A percentile compares a stretch with the other conserved stretches of the same genome.
phyloP scores from a whole-genome alignment of 2,329 filamentous ascomycete genomes.

The Stachybotrys echinatus region DNA sequence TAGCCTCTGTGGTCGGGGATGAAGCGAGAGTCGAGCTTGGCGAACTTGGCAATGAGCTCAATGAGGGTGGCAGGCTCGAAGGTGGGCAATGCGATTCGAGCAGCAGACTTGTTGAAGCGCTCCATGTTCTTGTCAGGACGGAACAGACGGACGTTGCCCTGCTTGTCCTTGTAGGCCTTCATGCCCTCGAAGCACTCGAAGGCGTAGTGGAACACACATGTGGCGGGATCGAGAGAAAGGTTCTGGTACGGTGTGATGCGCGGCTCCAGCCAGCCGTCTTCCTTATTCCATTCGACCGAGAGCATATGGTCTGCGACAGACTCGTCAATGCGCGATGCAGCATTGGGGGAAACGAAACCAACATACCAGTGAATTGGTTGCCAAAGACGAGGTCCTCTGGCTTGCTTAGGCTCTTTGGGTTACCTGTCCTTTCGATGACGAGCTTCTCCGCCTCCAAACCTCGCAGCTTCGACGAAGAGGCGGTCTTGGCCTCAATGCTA shows the following conservation, averaged over 20 bases:
- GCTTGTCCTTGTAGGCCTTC: slow-evolving; percentile 94
- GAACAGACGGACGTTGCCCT: slow-evolving; percentile 79
- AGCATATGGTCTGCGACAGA: slow-evolving; percentile 82
- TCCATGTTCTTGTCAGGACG: slow-evolving; percentile 95
- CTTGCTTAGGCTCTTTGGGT: slow-evolving; percentile 68
- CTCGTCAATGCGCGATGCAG: slow-evolving; percentile 6
- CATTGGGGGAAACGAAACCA: not conserved
- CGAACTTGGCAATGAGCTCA: slow-evolving; percentile 75
- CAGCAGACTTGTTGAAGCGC: slow-evolving; percentile 84
- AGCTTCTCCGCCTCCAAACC: slow-evolving; percentile 76
- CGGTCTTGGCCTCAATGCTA: slow-evolving; percentile 47
- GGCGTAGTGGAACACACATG: slow-evolving; percentile 97
- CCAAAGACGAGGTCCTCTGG: slow-evolving; percentile 86
- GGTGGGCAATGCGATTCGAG: slow-evolving; percentile 87
- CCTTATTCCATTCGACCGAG: slow-evolving; percentile 84
- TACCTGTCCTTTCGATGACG: slow-evolving; percentile 65
- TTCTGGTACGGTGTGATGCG: slow-evolving; percentile 93
- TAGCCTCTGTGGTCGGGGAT: slow-evolving; percentile 85
- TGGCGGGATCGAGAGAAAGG: slow-evolving; percentile 90
- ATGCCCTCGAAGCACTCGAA: slow-evolving; percentile 98
- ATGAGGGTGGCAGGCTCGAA: slow-evolving; percentile 72
- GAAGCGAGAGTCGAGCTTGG: slow-evolving; percentile 78
- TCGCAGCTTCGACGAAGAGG: slow-evolving; percentile 48
- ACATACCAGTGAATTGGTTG: slow-evolving; percentile 76
- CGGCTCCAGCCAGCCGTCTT: slow-evolving; percentile 76